phyloP scores from a whole-genome alignment of 495 filamentous ascomycete species.

The Tetracladium marchalianum region DNA sequence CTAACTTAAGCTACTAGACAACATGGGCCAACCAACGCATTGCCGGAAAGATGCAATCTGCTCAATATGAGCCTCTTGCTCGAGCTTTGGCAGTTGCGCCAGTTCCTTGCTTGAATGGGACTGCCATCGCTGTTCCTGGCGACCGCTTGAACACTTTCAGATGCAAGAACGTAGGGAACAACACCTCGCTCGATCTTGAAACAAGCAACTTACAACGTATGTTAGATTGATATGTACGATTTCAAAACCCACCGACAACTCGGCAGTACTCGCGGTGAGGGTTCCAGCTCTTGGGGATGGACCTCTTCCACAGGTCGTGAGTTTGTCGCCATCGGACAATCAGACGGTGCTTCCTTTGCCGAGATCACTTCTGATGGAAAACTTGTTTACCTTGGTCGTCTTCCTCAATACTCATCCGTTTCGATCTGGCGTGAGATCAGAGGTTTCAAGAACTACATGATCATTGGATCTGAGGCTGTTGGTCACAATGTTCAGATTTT shows the following conservation, averaged over 20 bases:
- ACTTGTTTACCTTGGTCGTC: constrained; percentile 43
- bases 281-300: constrained; percentile 35
- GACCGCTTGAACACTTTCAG: constrained; percentile 37
- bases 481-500: constrained; percentile 43
- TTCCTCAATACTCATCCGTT: constrained; percentile 34
- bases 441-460: constrained; percentile 34
- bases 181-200: too few species aligned
- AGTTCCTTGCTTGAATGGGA: constrained; percentile 33
- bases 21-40: constrained; percentile 1
- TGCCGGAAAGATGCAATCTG: constrained; percentile 4
- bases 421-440: constrained; percentile 41
- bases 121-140: constrained; percentile 29
- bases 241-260: constrained; percentile 40
- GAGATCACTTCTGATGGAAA: constrained; percentile 41
- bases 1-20: constrained; percentile 6
- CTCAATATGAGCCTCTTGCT: constrained; percentile 14
- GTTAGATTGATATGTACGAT: constrained; percentile 35
- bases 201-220: background rate
- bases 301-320: constrained; percentile 47
- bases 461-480: constrained; percentile 39
- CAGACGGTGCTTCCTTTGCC: constrained; percentile 46
- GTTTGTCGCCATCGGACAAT: constrained; percentile 46
- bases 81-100: constrained; percentile 12
- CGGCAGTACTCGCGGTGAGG: constrained; percentile 26
- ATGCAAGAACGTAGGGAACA: constrained; percentile 33